Conservation (phyloP, 2,329 filamentous ascomycete species). For the Cladosporium sp. region DNA sequence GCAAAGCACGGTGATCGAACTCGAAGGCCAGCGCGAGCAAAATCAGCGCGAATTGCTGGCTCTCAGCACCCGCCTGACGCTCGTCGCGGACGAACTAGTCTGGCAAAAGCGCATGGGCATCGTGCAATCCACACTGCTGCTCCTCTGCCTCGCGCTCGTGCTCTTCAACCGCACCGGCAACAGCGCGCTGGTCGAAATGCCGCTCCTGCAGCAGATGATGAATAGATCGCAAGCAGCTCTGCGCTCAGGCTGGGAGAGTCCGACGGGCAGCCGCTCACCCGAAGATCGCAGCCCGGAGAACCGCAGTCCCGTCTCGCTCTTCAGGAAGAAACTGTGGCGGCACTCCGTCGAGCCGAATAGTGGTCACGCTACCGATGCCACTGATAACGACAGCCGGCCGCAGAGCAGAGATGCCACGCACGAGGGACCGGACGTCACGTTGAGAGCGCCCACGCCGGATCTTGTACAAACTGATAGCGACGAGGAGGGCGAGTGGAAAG, state of each 20-base stretch:
- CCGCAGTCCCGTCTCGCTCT: slow-evolving; percentile 34
- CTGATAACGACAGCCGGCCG: slow-evolving; percentile 38
- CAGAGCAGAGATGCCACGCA: slow-evolving; percentile 21
- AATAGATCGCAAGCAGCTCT: slow-evolving; percentile 38
- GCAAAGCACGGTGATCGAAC: slow-evolving; percentile 90
- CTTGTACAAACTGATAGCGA: slow-evolving; percentile 24
- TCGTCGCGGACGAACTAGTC: slow-evolving; percentile 89
- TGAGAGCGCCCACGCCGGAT: slow-evolving; percentile 39
- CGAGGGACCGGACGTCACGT: slow-evolving; percentile 30
- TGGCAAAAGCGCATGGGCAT: slow-evolving; percentile 89
- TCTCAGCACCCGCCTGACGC: slow-evolving; percentile 74
- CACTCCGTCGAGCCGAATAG: background rate
- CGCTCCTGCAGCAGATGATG: slow-evolving; percentile 49
- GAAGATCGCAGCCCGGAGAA: slow-evolving; percentile 29
- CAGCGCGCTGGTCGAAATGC: slow-evolving; percentile 43
- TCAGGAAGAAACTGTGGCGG: slow-evolving; percentile 35
- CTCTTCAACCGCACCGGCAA: slow-evolving; percentile 63
- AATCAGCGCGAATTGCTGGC: slow-evolving; percentile 82
- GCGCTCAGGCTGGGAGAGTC: slow-evolving; percentile 37
- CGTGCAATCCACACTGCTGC: slow-evolving; percentile 81
- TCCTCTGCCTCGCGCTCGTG: slow-evolving; percentile 83
- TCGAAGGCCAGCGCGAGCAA: slow-evolving; percentile 84
- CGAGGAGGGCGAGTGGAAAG: slow-evolving; percentile 24
- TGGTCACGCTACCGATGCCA: slow-evolving; percentile 17
- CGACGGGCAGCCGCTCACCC: slow-evolving; percentile 38